Conservation (phyloP, 805 yeast genomes). For the Nakazawaea pomicola region DNA sequence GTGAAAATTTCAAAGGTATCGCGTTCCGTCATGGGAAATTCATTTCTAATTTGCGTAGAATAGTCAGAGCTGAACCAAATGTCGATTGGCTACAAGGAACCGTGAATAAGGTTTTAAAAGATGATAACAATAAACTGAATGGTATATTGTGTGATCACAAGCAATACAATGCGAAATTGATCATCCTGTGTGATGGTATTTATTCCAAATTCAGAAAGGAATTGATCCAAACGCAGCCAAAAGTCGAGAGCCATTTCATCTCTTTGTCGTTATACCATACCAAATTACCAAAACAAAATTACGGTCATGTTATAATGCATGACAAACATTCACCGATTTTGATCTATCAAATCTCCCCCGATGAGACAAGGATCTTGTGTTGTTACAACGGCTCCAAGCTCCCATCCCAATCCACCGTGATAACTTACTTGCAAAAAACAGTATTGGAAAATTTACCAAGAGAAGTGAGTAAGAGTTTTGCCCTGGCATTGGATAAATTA, state of each 20-base stretch:
- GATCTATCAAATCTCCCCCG: slow-evolving; percentile 79
- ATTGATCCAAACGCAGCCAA: slow-evolving; percentile 52
- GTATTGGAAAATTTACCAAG: slow-evolving; percentile 72
- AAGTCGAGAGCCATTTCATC: slow-evolving; percentile 77
- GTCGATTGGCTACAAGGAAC: slow-evolving; percentile 80
- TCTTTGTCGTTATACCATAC: slow-evolving; percentile 78
- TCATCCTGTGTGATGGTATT: slow-evolving; percentile 88
- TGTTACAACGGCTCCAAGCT: slow-evolving; percentile 72
- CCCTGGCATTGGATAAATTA: slow-evolving; percentile 43
- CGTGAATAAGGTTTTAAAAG: slow-evolving; percentile 61
- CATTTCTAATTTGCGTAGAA: slow-evolving; percentile 64
- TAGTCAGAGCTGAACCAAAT: slow-evolving; percentile 66
- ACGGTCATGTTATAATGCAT: slow-evolving; percentile 90
- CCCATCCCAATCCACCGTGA: slow-evolving; percentile 57
- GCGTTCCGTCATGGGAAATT: slow-evolving; percentile 94
- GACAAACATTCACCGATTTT: slow-evolving; percentile 76
- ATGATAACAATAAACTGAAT: slow-evolving; percentile 46
- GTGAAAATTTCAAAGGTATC: slow-evolving; percentile 62
- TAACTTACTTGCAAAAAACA: slow-evolving; percentile 49
- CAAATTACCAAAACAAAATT: slow-evolving; percentile 62
- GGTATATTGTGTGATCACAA: slow-evolving; percentile 65
- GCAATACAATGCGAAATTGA: slow-evolving; percentile 54
- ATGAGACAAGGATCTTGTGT: slow-evolving; percentile 84
- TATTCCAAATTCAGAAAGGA: slow-evolving; percentile 87
- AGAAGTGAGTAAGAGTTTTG: slow-evolving; percentile 60